Evolutionary conservation across 495 filamentous ascomycete genomes (phyloP), one percentile per base, ranked within the genome.

Genomic region (Penicillium macrosclerotiorum): DNA sequence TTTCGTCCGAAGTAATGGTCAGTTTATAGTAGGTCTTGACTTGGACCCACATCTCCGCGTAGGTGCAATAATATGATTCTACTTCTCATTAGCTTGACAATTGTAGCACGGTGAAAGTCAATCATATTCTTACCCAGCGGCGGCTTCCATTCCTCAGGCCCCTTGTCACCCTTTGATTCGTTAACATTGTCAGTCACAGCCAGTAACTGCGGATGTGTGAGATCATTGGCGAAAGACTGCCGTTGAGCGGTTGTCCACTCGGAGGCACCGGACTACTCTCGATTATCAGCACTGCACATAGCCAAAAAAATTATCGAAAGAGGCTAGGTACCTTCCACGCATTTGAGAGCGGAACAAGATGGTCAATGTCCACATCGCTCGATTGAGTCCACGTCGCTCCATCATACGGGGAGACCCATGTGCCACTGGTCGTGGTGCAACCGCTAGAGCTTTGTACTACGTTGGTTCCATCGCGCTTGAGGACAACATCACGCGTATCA

Each of bases 101-200:
- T n/a, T 4, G 12, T 3, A 13, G 30, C 5, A 9, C 8, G 6
- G 13, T 1, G 1, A 24, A 1, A 42, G 8, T 8, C 22, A 13
- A 7, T 39, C 26, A 19, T 16, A 35, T 12, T 8, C 67, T 45
- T 63, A 80, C 75, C 52, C 16, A 86, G 65, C 0, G 83, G 76
- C 7, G 86, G 86, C 73, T 88, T 84, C 86, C 86, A 90, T 3
- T 57, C 58, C 54, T 90, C 86, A 0, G 86, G 86, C 9, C 78
- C 78, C 47, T 73, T 70, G 54, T 88, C 85, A 8, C 85, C 66
- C 73, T 90, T 90, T 0, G 68, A 41, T 52, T 80, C 69, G 64
- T 90, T 90, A 29, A 89, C 82, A 40, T 79, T 82, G 49, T 85
- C 83, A 0, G 86, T 89, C 36, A 90, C 84, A 3, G 86, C 82